These are phyloP conservation scores for Albugo candida DNA, from an alignment of 352 stramenopile species.

Conservation along the genomic window DNA sequence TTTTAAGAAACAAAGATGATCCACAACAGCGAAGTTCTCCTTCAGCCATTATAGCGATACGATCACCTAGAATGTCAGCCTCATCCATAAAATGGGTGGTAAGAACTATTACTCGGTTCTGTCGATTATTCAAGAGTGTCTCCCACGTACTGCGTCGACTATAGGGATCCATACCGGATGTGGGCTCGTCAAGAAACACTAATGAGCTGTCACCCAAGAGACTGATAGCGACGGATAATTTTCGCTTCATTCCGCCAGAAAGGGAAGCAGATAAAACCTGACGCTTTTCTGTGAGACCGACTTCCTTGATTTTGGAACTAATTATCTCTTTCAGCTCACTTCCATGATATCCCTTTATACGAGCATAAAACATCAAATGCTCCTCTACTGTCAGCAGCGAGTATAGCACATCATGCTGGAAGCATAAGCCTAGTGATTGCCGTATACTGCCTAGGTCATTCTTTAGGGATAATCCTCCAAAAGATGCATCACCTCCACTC, in stretches of 20 bases:
- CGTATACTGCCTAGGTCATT: conserved; percentile 77
- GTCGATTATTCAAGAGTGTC: conserved; percentile 24
- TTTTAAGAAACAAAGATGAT: conserved; percentile 67
- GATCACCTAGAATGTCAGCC: conserved; percentile 25
- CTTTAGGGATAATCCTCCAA: conserved; percentile 31
- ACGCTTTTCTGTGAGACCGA: conserved; percentile 82
- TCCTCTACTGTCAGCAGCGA: conserved; percentile 89
- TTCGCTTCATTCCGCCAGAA: conserved; percentile 77
- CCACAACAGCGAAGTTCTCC: conserved; percentile 33
- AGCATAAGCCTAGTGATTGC: conserved; percentile 86
- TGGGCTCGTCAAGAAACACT: conserved; percentile 21
- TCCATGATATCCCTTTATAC: conserved; percentile 75
- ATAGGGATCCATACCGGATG: conserved; percentile 20
- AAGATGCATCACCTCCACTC: conserved; percentile 24
- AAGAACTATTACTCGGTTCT: conserved; percentile 25
- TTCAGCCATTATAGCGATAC: conserved; percentile 66
- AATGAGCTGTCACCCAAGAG: conserved; percentile 62
- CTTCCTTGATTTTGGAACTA: conserved; percentile 56
- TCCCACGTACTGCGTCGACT: conserved; percentile 27
- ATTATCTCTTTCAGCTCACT: conserved; percentile 8
- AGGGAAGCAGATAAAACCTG: conserved; percentile 24
- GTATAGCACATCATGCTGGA: conserved; percentile 95
- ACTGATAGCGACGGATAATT: conserved; percentile 76
- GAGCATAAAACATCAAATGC: conserved; percentile 87
- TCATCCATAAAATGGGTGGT: conserved; percentile 47